Base-by-base conservation (phyloP, 179 eudicot species). In the Camellia oleifera region DNA sequence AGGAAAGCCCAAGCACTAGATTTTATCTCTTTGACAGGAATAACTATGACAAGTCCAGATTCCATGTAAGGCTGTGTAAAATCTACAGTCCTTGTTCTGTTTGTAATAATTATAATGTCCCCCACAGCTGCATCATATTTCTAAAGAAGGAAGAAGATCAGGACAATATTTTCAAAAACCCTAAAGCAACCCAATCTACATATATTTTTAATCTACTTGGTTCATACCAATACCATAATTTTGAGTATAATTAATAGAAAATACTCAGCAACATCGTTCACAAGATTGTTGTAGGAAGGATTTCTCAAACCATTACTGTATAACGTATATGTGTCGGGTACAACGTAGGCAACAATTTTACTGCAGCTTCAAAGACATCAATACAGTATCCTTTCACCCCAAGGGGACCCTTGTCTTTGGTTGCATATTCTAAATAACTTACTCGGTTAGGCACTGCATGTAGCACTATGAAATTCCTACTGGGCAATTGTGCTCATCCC, bases 331-430 rank as follows among this genome's bases (percentile, higher is more conserved):
- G 57, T 74, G 63, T 86, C 90, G 50, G 93, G 95, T 26, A 94
- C 95, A 57, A 93, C 84, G 67, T 92, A 94, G 77, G 97, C 82
- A 94, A 81, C 79, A 94, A 78, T 32, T 77, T 77, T 57, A 91
- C 75, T 14, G 98, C 98, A 56, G 95, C 97, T 82, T 91, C 92
- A 85, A 94, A 94, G 65, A 94, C 92, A 78, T 94, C 98, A 68
- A 92, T 88, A 79, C 95, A 91, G 75, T 81, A 94, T 83, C 98
- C 98, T 78, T 86, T 81, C 61, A 84, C 98, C 79, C 91, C 93
- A 4, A 81, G 82, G 42, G 90, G 85, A 64, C 89, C 86, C 40
- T 85, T 87, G 77, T 84, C 91, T 76, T 80, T 82, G 9, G 88
- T 78, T 14, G 89, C 93, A 80, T 89, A 85, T 62, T 87, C 87